phyloP scores from a whole-genome alignment of 345 rosid genomes.

The Eucalyptus marginata region DNA sequence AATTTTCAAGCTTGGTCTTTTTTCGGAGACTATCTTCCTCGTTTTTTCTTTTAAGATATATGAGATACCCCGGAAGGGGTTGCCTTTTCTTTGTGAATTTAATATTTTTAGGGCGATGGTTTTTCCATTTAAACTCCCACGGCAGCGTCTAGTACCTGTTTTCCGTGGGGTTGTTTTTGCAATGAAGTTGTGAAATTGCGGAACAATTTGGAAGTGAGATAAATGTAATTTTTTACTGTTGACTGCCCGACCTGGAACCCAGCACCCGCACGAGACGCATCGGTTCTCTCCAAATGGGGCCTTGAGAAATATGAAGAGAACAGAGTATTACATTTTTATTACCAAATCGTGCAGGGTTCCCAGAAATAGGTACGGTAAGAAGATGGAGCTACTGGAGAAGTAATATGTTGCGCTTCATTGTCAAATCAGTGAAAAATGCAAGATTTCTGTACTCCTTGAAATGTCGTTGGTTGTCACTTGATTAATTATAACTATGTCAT shows the following conservation, averaged over 20 bases:
- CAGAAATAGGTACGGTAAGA: neutral
- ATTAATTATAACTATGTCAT: neutral
- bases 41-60: neutral
- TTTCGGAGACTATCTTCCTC: neutral
- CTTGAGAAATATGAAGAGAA: neutral
- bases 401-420: neutral
- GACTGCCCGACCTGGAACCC: neutral
- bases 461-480: too few relatives aligned
- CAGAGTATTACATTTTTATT: fast-evolving
- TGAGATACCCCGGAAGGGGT: neutral
- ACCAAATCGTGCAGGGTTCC: neutral
- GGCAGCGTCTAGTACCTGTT: too few relatives aligned
- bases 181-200: neutral
- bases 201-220: neutral
- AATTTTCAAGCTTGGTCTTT: neutral
- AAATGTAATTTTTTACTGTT: neutral
- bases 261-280: neutral
- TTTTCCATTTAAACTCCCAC: neutral
- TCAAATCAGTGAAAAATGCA: neutral
- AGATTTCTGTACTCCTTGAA: neutral
- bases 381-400: neutral
- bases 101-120: neutral
- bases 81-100: neutral
- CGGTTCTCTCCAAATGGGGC: neutral
- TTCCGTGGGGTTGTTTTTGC: neutral